Evolutionary conservation across 2,329 filamentous ascomycete species (phyloP).

Genomic region (Epichloe gansuensis): DNA sequence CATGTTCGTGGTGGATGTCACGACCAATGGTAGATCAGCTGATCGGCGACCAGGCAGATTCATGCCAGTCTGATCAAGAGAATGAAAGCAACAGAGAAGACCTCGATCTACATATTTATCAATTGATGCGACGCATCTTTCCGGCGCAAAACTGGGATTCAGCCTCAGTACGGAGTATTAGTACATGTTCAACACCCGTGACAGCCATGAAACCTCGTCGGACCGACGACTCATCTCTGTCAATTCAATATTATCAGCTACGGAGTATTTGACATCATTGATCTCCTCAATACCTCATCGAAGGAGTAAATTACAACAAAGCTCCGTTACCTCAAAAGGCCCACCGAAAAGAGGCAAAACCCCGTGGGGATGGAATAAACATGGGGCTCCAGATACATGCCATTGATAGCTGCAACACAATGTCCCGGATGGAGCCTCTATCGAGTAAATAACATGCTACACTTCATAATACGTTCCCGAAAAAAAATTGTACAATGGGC

Average conservation of each 20-base stretch:
- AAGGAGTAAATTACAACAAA: not conserved
- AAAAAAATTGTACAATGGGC: too few species aligned
- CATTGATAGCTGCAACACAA: not conserved
- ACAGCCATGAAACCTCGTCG: not conserved
- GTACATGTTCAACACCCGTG: not conserved
- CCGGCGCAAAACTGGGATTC: not conserved
- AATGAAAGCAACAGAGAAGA: not conserved
- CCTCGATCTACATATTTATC: not conserved
- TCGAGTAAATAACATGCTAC: too few species aligned
- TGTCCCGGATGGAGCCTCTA: not conserved
- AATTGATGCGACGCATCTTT: not conserved
- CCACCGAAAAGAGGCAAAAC: conserved; percentile 2
- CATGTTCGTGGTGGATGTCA: not conserved
- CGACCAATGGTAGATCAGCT: not conserved
- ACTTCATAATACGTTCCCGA: too few species aligned
- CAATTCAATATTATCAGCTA: not conserved
- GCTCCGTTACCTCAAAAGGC: not conserved
- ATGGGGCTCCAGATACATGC: not conserved
- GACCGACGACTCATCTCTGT: not conserved
- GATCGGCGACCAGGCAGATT: too few species aligned
- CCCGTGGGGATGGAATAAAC: not conserved
- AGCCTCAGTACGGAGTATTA: not conserved
- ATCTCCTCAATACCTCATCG: not conserved
- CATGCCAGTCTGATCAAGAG: not conserved
- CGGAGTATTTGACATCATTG: too few species aligned